Evolutionary conservation across 2,329 filamentous ascomycete genomes (phyloP).

Genomic region (Exophiala dermatitidis): DNA sequence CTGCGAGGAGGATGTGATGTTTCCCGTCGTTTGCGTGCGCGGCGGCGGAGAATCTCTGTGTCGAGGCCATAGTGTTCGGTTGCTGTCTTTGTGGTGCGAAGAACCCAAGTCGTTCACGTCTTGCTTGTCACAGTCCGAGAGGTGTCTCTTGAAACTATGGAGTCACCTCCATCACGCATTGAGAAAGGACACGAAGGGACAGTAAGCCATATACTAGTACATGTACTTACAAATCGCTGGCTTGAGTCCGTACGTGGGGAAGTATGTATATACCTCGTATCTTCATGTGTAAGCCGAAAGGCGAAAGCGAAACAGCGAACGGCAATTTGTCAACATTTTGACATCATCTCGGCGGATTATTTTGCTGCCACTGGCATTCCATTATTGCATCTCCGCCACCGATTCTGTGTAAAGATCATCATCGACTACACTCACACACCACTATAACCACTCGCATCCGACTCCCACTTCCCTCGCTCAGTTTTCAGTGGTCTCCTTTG

Average conservation of each 20-base stretch:
- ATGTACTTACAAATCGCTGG: too few species aligned
- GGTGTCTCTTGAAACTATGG: too few species aligned
- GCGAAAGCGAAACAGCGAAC: conserved; percentile 1
- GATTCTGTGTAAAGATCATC: too few species aligned
- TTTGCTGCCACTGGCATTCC: conserved; percentile 10
- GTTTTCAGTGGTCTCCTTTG: neutral
- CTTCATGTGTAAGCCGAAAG: neutral
- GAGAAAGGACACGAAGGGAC: too few species aligned
- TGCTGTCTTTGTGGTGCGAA: too few species aligned
- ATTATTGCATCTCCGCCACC: neutral
- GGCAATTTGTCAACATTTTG: conserved; percentile 22
- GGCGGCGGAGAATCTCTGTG: conserved; percentile 24
- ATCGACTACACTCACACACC: too few species aligned
- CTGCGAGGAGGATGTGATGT: conserved; percentile 57
- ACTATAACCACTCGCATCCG: neutral
- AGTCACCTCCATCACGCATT: too few species aligned
- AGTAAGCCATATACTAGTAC: too few species aligned
- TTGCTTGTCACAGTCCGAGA: neutral
- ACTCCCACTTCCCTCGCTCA: neutral
- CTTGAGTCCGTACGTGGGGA: neutral
- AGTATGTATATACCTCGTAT: neutral
- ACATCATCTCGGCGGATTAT: conserved; percentile 12
- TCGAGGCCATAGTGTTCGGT: conserved; percentile 1
- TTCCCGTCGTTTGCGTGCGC: conserved; percentile 41
- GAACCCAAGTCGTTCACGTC: neutral